Conservation (phyloP, 306 rosid species). For the Ochetophila trinervis region DNA sequence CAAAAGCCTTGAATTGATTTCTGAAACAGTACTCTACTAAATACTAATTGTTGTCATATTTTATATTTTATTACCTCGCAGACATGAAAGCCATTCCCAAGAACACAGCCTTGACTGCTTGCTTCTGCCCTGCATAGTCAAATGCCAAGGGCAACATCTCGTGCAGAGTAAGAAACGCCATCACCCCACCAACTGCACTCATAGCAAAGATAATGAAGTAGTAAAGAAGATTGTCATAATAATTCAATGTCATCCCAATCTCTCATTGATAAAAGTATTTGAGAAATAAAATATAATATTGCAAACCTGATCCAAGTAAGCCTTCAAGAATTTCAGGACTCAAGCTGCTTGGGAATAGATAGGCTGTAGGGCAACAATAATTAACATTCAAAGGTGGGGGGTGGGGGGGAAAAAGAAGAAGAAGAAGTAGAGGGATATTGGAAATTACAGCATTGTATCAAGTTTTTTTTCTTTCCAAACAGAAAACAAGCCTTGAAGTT, state of each 20-base stretch:
- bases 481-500: constrained; percentile 12
- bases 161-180: constrained; percentile 93
- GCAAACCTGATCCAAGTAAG: constrained; percentile 87
- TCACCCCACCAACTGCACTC: constrained; percentile 81
- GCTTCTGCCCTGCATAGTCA: constrained; percentile 94
- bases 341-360: constrained; percentile 88
- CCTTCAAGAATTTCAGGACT: constrained; percentile 93
- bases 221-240: constrained; percentile 9
- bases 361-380: constrained; percentile 48
- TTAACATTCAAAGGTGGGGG: constrained; percentile 14
- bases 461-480: not conserved
- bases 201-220: constrained; percentile 12
- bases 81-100: constrained; percentile 98
- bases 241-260: not conserved
- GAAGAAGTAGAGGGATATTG: no score
- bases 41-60: not conserved
- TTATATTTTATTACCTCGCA: constrained; percentile 54
- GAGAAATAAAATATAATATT: constrained; percentile 2
- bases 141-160: constrained; percentile 96
- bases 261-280: constrained; percentile 2
- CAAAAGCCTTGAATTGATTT: not conserved
- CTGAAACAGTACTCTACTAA: not conserved
- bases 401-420: not conserved
- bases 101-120: constrained; percentile 85
- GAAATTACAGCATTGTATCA: not conserved